Evolutionary conservation across 257 asterid species (phyloP).

Genomic region (Perilla frutescens): DNA sequence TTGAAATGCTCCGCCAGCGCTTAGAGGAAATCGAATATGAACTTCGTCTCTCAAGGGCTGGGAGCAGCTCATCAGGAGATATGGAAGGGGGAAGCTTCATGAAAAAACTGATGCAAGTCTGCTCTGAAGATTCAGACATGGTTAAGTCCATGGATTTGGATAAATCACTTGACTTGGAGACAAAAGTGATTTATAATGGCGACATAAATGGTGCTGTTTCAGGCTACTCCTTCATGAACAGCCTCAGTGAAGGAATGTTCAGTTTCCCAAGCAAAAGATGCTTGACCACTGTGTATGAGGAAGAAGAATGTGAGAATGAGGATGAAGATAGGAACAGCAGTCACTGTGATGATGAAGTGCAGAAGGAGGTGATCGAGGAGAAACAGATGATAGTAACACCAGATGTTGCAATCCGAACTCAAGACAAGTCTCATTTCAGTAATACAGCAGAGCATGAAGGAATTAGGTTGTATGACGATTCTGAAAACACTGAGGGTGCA

Average conservation of each 20-base stretch:
- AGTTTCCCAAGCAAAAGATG: constrained; percentile 49
- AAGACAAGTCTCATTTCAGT: constrained; percentile 25
- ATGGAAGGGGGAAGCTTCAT: constrained; percentile 64
- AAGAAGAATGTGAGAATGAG: constrained; percentile 66
- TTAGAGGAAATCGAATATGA: constrained; percentile 77
- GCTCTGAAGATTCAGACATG: constrained; percentile 76
- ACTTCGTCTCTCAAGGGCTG: constrained; percentile 57
- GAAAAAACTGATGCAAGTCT: constrained; percentile 63
- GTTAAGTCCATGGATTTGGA: constrained; percentile 96
- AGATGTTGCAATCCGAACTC: constrained; percentile 21
- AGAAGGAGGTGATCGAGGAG: constrained; percentile 86
- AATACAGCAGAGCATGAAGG: constrained; percentile 18
- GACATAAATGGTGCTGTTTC: constrained; percentile 39
- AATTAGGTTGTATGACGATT: background rate
- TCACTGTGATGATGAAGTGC: constrained; percentile 66
- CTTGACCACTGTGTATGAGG: constrained; percentile 87
- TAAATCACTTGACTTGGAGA: constrained; percentile 72
- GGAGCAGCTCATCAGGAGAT: constrained; percentile 48
- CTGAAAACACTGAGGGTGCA: constrained; percentile 44
- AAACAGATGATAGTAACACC: constrained; percentile 54
- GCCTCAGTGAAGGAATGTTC: constrained; percentile 42
- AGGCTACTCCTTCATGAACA: constrained; percentile 38
- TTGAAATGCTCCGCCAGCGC: constrained; percentile 71
- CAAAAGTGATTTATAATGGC: constrained; percentile 41
- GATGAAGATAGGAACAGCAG: constrained; percentile 53